These are phyloP conservation scores for Huntiella decipiens DNA, from an alignment of 2,329 filamentous ascomycete genomes.

Conservation along the genomic window DNA sequence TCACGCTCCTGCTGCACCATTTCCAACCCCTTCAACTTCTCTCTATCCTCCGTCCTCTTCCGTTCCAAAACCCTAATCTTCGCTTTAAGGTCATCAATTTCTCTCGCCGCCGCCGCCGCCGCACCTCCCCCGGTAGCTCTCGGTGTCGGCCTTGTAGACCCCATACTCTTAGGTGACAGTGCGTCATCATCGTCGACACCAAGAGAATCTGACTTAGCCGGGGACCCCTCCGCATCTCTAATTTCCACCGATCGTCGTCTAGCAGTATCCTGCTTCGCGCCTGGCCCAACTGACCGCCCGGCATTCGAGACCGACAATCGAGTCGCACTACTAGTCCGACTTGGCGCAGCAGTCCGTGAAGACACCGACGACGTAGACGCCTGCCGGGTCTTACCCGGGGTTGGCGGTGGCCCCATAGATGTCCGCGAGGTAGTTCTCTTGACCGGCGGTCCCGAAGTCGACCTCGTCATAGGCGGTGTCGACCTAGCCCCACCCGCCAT, in stretches of 20 bases:
- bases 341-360: conserved; percentile 17
- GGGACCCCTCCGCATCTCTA: neutral
- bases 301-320: conserved; percentile 7
- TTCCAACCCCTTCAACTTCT: conserved; percentile 63
- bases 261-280: neutral
- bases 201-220: conserved; percentile 20
- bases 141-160: conserved; percentile 8
- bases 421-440: conserved; percentile 29
- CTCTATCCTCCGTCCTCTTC: conserved; percentile 67
- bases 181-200: conserved; percentile 31
- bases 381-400: conserved; percentile 27
- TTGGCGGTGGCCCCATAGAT: conserved; percentile 49
- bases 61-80: conserved; percentile 78
- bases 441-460: conserved; percentile 2
- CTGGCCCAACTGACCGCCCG: neutral
- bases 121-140: conserved; percentile 22
- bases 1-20: conserved; percentile 58
- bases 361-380: conserved; percentile 25
- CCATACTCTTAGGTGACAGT: conserved; percentile 15
- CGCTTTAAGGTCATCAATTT: conserved; percentile 73
- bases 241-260: conserved; percentile 27
- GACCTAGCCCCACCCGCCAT: conserved; percentile 31
- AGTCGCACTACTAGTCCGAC: conserved; percentile 22
- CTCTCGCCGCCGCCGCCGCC: conserved; percentile 35
- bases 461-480: conserved; percentile 37